Conservation (phyloP, 2,329 filamentous ascomycete genomes). For the Diaporthe sp. region DNA sequence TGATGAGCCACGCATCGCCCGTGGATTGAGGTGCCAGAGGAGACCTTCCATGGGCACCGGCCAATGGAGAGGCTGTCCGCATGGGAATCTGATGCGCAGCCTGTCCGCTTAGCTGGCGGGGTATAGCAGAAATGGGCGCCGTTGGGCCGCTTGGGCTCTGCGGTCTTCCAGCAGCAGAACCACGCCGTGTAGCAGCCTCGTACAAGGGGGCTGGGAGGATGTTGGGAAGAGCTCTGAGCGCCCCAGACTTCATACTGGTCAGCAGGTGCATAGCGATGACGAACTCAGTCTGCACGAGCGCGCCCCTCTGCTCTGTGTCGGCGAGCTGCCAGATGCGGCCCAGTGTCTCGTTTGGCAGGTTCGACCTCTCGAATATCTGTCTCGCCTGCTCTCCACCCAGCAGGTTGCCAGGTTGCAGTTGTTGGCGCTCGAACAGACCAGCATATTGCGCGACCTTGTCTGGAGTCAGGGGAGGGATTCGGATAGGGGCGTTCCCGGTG, state of each 20-base stretch:
- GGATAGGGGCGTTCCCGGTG: slow-evolving; percentile 77
- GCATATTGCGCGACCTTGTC: slow-evolving; percentile 94
- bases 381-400: slow-evolving; percentile 90
- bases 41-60: slow-evolving; percentile 54
- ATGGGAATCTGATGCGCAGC: slow-evolving; percentile 66
- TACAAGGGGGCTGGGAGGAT: slow-evolving; percentile 88
- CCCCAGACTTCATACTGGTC: slow-evolving; percentile 89
- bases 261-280: slow-evolving; percentile 98
- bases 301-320: slow-evolving; percentile 92
- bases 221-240: slow-evolving; percentile 83
- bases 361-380: slow-evolving; percentile 94
- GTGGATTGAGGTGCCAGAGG: slow-evolving; percentile 61
- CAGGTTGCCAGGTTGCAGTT: slow-evolving; percentile 77
- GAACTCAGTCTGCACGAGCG: slow-evolving; percentile 90
- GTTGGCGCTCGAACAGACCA: slow-evolving; percentile 90
- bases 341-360: slow-evolving; percentile 88
- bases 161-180: slow-evolving; percentile 60
- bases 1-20: slow-evolving; percentile 82
- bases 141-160: slow-evolving; percentile 63
- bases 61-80: slow-evolving; percentile 72
- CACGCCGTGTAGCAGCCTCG: slow-evolving; percentile 86
- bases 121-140: slow-evolving; percentile 76
- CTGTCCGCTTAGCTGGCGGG: slow-evolving; percentile 84
- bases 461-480: slow-evolving; percentile 88
- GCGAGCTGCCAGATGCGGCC: slow-evolving; percentile 97